Conservation (phyloP, 1,284 basidiomycete genomes). For the Cutaneotrichosporon curvatum region DNA sequence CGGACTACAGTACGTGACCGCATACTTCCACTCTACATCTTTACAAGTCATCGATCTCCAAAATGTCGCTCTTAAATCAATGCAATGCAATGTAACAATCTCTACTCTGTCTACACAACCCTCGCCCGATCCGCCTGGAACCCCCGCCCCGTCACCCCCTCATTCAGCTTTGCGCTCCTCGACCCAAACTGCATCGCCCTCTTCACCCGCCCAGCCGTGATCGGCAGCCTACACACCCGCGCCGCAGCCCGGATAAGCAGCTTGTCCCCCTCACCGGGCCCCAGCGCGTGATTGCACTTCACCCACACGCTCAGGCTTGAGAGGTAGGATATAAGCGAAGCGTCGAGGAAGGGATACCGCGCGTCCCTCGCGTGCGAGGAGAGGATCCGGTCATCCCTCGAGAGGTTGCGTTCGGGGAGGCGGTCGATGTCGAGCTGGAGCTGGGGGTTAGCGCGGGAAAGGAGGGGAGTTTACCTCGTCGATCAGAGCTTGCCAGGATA, state of each 20-base stretch:
- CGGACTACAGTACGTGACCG: too few relatives aligned
- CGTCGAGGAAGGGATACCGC: conserved; percentile 80
- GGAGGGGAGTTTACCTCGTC: conserved; percentile 57
- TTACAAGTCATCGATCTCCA: too few relatives aligned
- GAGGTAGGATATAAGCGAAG: conserved; percentile 66
- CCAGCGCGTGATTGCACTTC: conserved; percentile 61
- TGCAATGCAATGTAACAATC: too few relatives aligned
- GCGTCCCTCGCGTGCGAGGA: conserved; percentile 83
- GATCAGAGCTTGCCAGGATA: conserved; percentile 66
- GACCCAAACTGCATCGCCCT: conserved; percentile 97
- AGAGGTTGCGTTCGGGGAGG: conserved; percentile 81
- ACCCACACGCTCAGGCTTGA: conserved; percentile 65
- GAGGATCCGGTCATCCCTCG: conserved; percentile 86
- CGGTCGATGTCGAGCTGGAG: conserved; percentile 88
- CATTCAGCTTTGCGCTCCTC: conserved; percentile 71
- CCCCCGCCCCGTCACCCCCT: conserved; percentile 11
- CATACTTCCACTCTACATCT: too few relatives aligned
- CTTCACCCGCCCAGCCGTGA: conserved; percentile 70
- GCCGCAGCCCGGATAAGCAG: conserved; percentile 67
- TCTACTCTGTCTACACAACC: too few relatives aligned
- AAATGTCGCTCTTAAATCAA: too few relatives aligned
- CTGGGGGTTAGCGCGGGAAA: conserved; percentile 45
- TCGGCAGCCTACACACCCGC: conserved; percentile 58
- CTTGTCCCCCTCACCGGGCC: conserved; percentile 72
- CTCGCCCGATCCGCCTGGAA: conserved; percentile 15